These are phyloP conservation scores for Penicillium carneum DNA, from an alignment of 2,329 filamentous ascomycete species.

Conservation along the genomic window DNA sequence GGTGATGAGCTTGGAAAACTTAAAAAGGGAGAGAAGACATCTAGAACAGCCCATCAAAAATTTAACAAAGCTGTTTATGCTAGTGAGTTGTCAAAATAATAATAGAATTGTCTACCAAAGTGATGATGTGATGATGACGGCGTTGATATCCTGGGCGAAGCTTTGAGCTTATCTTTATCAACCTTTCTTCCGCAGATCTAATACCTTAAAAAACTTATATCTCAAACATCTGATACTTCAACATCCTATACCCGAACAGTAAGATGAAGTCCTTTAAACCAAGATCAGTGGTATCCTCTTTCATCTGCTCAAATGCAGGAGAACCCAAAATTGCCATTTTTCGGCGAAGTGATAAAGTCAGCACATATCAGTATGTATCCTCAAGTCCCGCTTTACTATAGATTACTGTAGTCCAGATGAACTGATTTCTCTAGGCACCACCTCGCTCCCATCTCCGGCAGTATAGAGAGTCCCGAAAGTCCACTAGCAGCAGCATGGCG, in stretches of 20 bases:
- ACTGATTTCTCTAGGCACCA: constrained; percentile 52
- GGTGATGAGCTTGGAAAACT: too few species aligned
- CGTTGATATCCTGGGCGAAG: neutral
- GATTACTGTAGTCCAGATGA: neutral
- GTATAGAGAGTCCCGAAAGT: constrained; percentile 63
- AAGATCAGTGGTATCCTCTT: constrained; percentile 54
- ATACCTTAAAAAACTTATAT: too few species aligned
- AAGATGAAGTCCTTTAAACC: constrained; percentile 30
- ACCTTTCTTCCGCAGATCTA: neutral
- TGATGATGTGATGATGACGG: constrained; percentile 7
- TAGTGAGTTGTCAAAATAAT: too few species aligned
- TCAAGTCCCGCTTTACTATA: neutral
- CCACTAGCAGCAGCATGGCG: constrained; percentile 67
- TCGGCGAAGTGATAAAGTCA: constrained; percentile 65
- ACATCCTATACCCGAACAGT: neutral
- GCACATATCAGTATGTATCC: constrained; percentile 62
- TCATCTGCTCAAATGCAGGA: constrained; percentile 48
- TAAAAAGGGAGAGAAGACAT: too few species aligned
- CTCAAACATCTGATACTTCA: neutral
- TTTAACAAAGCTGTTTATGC: too few species aligned
- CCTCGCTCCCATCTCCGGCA: constrained; percentile 69
- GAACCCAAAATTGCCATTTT: constrained; percentile 66
- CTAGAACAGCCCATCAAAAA: too few species aligned
- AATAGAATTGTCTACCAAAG: neutral
- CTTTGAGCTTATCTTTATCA: constrained; percentile 4